A percentile compares a stretch with the other conserved stretches of the same genome.
phyloP scores from a whole-genome alignment of 208 protist species.

The Crithidia brevicula region DNA sequence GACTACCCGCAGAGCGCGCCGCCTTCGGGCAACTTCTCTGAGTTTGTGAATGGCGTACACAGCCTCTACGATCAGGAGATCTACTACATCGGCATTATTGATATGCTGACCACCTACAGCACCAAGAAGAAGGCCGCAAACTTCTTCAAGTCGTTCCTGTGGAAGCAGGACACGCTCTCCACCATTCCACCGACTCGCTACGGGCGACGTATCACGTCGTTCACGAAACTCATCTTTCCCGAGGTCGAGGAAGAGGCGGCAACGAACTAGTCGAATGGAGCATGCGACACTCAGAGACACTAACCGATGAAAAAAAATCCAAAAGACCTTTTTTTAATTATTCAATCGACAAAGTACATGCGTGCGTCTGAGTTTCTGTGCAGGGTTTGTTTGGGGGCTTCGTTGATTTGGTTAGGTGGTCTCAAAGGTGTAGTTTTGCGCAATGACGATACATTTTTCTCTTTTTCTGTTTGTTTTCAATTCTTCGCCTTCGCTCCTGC shows the following conservation, averaged over 20 bases:
- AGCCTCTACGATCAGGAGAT: constrained; percentile 77
- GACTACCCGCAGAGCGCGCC: background rate
- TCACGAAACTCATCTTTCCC: constrained; percentile 76
- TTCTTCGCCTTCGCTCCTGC: too few species aligned
- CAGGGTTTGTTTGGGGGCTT: too few species aligned
- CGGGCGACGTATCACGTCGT: constrained; percentile 58
- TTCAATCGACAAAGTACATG: too few species aligned
- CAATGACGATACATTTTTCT: too few species aligned
- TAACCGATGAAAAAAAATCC: too few species aligned
- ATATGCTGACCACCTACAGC: constrained; percentile 84
- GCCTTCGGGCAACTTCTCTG: constrained; percentile 14
- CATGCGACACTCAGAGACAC: too few species aligned
- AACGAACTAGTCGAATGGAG: too few species aligned
- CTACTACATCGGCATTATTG: constrained; percentile 91
- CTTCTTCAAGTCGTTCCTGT: constrained; percentile 89
- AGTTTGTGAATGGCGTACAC: constrained; percentile 57
- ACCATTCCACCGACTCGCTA: constrained; percentile 80
- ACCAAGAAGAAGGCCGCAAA: constrained; percentile 86
- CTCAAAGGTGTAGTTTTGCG: too few species aligned
- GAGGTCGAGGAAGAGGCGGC: constrained; percentile 33
- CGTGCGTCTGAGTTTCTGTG: too few species aligned
- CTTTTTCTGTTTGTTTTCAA: too few species aligned
- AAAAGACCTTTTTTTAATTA: too few species aligned
- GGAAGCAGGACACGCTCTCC: constrained; percentile 70
- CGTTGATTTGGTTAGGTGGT: too few species aligned